Evolutionary conservation across 148 eudicot species (phyloP).

Genomic region (Tetragonia tetragonoides): DNA sequence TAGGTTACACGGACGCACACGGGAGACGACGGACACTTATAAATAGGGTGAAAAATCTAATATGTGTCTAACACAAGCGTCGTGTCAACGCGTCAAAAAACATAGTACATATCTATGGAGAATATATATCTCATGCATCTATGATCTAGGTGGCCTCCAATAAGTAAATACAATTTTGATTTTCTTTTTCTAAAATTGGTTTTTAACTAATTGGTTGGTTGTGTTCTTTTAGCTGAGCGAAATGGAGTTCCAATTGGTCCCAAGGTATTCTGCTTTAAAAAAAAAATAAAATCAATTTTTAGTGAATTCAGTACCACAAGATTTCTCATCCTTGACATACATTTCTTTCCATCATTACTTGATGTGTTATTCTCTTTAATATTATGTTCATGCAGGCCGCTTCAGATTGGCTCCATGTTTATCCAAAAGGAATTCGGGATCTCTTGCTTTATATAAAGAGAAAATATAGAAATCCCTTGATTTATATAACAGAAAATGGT

Average conservation of each 20-base stretch:
- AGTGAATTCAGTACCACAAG: too few species aligned
- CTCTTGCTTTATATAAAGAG: conserved; percentile 35
- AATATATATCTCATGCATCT: too few species aligned
- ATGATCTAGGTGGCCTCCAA: background rate
- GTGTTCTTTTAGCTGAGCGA: conserved; percentile 12
- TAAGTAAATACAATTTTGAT: background rate
- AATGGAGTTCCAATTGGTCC: conserved; percentile 34
- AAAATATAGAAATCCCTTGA: conserved; percentile 40
- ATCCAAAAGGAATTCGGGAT: conserved; percentile 37
- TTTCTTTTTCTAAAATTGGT: background rate
- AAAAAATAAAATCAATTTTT: too few species aligned
- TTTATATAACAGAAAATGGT: conserved; percentile 66
- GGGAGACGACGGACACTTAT: too few species aligned
- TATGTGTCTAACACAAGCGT: too few species aligned
- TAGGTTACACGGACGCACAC: too few species aligned
- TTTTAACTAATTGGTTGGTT: background rate
- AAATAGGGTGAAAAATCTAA: too few species aligned
- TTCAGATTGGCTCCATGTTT: conserved; percentile 19
- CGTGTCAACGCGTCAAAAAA: too few species aligned
- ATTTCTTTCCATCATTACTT: too few species aligned
- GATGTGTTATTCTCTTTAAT: too few species aligned
- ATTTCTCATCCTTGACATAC: background rate
- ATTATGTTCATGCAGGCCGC: conserved; percentile 12
- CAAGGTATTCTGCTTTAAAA: conserved; percentile 18
- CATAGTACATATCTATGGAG: too few species aligned